phyloP scores from a whole-genome alignment of 345 rosid species.

The Citrus inodora region DNA sequence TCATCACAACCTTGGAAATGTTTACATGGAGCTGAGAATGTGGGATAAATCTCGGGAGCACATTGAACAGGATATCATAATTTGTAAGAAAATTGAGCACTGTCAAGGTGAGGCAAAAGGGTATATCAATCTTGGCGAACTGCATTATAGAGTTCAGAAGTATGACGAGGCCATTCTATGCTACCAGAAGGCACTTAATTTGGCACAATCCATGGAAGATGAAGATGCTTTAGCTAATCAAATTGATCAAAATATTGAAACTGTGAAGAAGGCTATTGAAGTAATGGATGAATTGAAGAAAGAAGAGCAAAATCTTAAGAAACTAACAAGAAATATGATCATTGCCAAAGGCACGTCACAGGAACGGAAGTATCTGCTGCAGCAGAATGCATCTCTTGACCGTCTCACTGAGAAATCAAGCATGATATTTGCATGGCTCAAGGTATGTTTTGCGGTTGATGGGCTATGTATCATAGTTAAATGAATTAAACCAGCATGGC shows the following conservation, averaged over 20 bases:
- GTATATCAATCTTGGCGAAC: constrained; percentile 87
- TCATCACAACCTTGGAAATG: constrained; percentile 87
- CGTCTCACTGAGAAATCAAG: constrained; percentile 77
- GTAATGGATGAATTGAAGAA: constrained; percentile 67
- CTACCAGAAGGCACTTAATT: constrained; percentile 67
- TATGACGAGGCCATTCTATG: constrained; percentile 71
- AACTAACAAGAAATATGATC: constrained; percentile 50
- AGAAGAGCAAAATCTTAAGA: constrained; percentile 85
- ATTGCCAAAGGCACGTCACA: constrained; percentile 55
- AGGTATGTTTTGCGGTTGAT: constrained; percentile 37
- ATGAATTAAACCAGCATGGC: not conserved
- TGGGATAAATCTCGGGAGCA: constrained; percentile 77
- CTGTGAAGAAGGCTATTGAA: constrained; percentile 58
- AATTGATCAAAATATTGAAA: constrained; percentile 56
- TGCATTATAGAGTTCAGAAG: constrained; percentile 68
- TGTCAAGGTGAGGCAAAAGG: constrained; percentile 94
- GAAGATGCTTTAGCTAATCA: constrained; percentile 70
- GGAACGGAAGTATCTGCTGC: constrained; percentile 67
- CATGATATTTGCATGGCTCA: constrained; percentile 65
- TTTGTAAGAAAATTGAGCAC: constrained; percentile 72
- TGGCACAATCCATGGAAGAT: constrained; percentile 92
- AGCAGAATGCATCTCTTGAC: constrained; percentile 62
- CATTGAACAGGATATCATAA: constrained; percentile 71
- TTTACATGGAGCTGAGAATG: constrained; percentile 58
- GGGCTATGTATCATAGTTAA: not conserved